Percentiles rank a stretch among this genome's conserved stretches.
phyloP scores from a whole-genome alignment of 495 filamentous ascomycete species.

The Penicillium steckii region DNA sequence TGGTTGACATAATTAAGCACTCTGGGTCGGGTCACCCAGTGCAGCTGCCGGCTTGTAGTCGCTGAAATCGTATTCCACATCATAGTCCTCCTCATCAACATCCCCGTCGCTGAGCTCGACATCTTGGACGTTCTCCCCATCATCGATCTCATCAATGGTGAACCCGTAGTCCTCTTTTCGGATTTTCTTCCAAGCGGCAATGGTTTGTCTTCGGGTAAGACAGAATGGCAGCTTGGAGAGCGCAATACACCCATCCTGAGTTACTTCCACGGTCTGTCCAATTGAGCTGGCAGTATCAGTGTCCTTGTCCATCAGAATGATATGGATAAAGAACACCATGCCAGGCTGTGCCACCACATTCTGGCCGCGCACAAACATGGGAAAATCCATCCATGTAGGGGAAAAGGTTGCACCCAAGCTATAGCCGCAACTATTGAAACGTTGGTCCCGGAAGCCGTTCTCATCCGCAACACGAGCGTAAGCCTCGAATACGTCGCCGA shows the following conservation, averaged over 20 bases:
- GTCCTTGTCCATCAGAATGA: slow-evolving; percentile 27
- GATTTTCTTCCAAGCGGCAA: slow-evolving; percentile 27
- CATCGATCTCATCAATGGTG: slow-evolving; percentile 14
- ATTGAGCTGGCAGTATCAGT: slow-evolving; percentile 26
- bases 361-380: slow-evolving; percentile 25
- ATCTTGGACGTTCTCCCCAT: slow-evolving; percentile 22
- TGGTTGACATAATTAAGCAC: slow-evolving; percentile 2
- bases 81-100: slow-evolving; percentile 21
- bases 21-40: slow-evolving; percentile 18
- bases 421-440: slow-evolving; percentile 24
- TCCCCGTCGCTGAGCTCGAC: slow-evolving; percentile 24
- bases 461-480: slow-evolving; percentile 24
- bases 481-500: slow-evolving; percentile 26
- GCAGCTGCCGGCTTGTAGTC: slow-evolving; percentile 11
- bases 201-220: slow-evolving; percentile 21
- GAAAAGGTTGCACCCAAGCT: slow-evolving; percentile 22
- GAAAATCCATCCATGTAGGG: slow-evolving; percentile 28
- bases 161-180: slow-evolving; percentile 26
- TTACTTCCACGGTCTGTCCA: slow-evolving; percentile 25
- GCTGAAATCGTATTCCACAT: slow-evolving; percentile 26
- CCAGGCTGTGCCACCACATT: slow-evolving; percentile 17
- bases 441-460: slow-evolving; percentile 26
- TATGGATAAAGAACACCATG: slow-evolving; percentile 29
- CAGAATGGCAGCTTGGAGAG: slow-evolving; percentile 24
- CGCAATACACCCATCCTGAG: slow-evolving; percentile 18